Evolutionary conservation across 495 filamentous ascomycete genomes (phyloP).

Genomic region (Aspergillus conjunctus): DNA sequence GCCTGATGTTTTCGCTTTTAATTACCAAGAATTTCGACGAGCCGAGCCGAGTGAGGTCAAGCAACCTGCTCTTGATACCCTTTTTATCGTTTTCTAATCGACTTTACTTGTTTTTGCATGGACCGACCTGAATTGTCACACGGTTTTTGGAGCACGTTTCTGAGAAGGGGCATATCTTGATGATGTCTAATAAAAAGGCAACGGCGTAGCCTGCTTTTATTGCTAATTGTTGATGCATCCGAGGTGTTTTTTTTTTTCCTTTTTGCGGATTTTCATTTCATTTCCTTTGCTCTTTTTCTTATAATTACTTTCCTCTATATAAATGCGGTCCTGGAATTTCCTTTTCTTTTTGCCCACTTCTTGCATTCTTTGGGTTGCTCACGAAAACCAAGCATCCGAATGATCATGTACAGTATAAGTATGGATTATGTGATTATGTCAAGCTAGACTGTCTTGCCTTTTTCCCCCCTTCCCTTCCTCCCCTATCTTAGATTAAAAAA

Average conservation of each 20-base stretch:
- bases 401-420: conserved; percentile 26
- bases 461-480: conserved; percentile 6
- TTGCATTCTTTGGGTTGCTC: background rate
- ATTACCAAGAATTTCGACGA: conserved; percentile 14
- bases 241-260: conserved; percentile 15
- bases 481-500: conserved; percentile 20
- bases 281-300: conserved; percentile 8
- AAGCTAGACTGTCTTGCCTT: conserved; percentile 20
- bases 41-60: conserved; percentile 22
- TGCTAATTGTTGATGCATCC: conserved; percentile 16
- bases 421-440: conserved; percentile 26
- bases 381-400: conserved; percentile 17
- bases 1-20: conserved; percentile 14
- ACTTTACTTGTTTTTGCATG: conserved; percentile 21
- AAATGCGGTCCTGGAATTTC: background rate
- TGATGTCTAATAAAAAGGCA: conserved; percentile 6
- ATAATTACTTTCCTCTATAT: conserved; percentile 10
- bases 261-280: conserved; percentile 15
- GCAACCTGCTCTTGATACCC: conserved; percentile 26
- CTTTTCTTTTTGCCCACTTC: background rate
- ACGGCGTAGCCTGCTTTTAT: conserved; percentile 6
- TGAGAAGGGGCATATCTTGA: background rate
- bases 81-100: conserved; percentile 24
- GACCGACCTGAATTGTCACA: conserved; percentile 13
- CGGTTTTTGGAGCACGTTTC: conserved; percentile 11